Evolutionary conservation across 2,329 filamentous ascomycete species (phyloP).

Genomic region (Penicillium sp.): DNA sequence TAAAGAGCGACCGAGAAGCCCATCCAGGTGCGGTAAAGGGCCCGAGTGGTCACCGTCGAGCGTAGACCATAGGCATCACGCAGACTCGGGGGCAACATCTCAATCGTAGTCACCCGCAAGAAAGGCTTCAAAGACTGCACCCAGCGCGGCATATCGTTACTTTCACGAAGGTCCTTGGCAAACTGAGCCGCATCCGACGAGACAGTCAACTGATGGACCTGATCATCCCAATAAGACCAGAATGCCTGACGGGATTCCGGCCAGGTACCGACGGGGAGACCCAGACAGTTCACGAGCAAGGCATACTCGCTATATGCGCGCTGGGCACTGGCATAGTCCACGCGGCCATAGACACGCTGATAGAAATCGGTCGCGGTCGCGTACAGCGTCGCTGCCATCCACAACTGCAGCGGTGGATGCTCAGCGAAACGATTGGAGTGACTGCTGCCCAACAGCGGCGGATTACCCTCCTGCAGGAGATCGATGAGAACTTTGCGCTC

Average conservation of each 20-base stretch:
- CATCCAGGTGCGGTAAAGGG: conserved; percentile 35
- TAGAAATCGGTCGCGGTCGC: conserved; percentile 40
- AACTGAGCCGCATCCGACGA: conserved; percentile 32
- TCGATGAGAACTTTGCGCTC: conserved; percentile 34
- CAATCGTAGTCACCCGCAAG: conserved; percentile 32
- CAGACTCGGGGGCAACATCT: conserved; percentile 36
- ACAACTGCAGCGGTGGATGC: conserved; percentile 28
- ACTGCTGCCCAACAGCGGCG: conserved; percentile 24
- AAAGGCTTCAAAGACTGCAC: conserved; percentile 34
- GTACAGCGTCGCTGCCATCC: conserved; percentile 39
- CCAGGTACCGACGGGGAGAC: conserved; percentile 32
- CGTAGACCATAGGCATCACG: conserved; percentile 37
- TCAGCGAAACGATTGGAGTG: conserved; percentile 25
- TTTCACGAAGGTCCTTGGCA: conserved; percentile 30
- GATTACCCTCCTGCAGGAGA: conserved; percentile 24
- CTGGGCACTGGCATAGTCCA: conserved; percentile 34
- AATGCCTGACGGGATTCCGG: conserved; percentile 33
- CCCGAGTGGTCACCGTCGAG: conserved; percentile 27
- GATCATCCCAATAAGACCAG: conserved; percentile 40
- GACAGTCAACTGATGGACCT: conserved; percentile 30
- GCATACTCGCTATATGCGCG: conserved; percentile 35
- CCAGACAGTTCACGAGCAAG: conserved; percentile 29
- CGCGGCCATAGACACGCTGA: conserved; percentile 37
- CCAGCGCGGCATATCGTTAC: conserved; percentile 31
- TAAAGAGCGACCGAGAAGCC: conserved; percentile 35